Evolutionary conservation across 257 asterid species (phyloP).

Genomic region (Solanum chiquidenum): DNA sequence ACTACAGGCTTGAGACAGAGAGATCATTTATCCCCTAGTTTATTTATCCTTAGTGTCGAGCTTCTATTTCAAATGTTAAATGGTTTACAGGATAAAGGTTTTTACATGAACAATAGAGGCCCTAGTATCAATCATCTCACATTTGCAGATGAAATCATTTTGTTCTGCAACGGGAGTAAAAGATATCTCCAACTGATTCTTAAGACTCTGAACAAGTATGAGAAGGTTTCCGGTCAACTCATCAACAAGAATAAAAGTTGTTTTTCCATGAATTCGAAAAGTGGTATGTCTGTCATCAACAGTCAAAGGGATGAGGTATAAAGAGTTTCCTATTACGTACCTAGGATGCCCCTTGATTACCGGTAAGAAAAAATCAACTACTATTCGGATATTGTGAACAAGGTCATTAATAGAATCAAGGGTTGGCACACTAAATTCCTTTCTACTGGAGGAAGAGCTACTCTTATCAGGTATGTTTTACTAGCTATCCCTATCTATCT

Average conservation of each 20-base stretch:
- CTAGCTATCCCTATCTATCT: not conserved
- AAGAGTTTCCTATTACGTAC: too few relatives aligned
- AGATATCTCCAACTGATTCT: not conserved
- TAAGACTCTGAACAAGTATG: not conserved
- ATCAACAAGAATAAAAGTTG: not conserved
- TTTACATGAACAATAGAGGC: not conserved
- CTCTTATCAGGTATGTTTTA: not conserved
- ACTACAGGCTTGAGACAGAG: too few relatives aligned
- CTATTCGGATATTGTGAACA: too few relatives aligned
- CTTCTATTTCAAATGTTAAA: too few relatives aligned
- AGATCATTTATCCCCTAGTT: too few relatives aligned
- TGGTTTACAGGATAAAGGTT: too few relatives aligned
- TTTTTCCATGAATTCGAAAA: too few relatives aligned
- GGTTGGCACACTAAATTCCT: not conserved
- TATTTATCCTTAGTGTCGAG: too few relatives aligned
- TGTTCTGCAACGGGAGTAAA: not conserved
- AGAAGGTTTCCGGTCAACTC: not conserved
- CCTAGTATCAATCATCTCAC: not conserved
- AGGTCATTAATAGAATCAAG: not conserved
- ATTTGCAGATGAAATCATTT: not conserved
- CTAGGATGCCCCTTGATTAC: not conserved
- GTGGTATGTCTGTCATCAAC: too few relatives aligned
- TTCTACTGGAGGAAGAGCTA: not conserved
- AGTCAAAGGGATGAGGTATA: too few relatives aligned
- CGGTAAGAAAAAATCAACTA: not conserved